Evolutionary conservation across 495 filamentous ascomycete species (phyloP).

Genomic region (Cryomyces minteri): DNA sequence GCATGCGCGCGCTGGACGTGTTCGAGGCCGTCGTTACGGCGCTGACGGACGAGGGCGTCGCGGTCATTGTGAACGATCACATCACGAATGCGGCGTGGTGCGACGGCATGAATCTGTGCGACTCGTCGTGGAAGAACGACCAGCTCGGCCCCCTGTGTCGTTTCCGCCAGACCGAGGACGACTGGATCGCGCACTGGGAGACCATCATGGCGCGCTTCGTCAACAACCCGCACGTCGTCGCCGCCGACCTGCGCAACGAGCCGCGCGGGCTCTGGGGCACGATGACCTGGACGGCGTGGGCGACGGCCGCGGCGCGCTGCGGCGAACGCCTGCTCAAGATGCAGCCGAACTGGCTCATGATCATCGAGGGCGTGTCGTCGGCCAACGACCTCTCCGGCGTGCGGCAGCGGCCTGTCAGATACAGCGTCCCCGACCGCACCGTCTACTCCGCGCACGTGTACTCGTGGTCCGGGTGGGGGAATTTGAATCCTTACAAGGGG

Average conservation of each 20-base stretch:
- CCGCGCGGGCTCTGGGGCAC: constrained; percentile 43
- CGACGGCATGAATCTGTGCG: constrained; percentile 39
- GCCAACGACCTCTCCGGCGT: constrained; percentile 36
- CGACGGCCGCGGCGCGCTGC: constrained; percentile 34
- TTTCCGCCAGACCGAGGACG: constrained; percentile 33
- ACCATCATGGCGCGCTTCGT: constrained; percentile 32
- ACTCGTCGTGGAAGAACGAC: constrained; percentile 38
- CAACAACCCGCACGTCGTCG: constrained; percentile 34
- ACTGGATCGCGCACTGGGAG: constrained; percentile 42
- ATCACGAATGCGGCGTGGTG: constrained; percentile 44
- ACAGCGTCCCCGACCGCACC: constrained; percentile 30
- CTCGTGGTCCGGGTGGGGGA: constrained; percentile 43
- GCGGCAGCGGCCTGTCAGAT: constrained; percentile 27
- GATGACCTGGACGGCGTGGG: constrained; percentile 39
- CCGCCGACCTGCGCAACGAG: constrained; percentile 41
- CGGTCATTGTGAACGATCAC: constrained; percentile 42
- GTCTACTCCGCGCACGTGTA: constrained; percentile 48
- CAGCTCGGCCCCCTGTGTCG: constrained; percentile 32
- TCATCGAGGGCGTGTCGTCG: constrained; percentile 41
- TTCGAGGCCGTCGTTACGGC: constrained; percentile 31
- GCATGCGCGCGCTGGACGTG: constrained; percentile 32
- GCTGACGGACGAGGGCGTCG: constrained; percentile 35
- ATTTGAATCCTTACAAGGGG: constrained; percentile 29
- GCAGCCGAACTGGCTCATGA: constrained; percentile 39
- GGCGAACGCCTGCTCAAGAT: constrained; percentile 34